Evolutionary conservation across 23 red algal species (phyloP).

Genomic region (Porphyridium purpureum): DNA sequence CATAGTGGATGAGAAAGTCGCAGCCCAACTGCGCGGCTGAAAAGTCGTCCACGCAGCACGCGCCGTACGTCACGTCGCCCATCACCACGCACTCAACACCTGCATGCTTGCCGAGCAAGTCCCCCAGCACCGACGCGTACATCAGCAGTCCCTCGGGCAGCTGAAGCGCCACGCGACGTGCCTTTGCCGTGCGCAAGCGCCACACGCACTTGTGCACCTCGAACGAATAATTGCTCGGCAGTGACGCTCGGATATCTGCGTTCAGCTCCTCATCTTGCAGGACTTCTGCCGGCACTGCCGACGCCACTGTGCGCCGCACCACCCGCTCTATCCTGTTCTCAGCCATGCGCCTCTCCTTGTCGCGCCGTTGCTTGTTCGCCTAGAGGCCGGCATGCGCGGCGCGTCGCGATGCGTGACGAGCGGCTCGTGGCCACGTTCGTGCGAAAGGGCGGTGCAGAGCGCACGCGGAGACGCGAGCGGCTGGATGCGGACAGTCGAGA

Average conservation of each 20-base stretch:
- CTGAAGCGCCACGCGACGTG: conserved; percentile 62
- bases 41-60: conserved; percentile 93
- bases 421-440: no score
- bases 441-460: no score
- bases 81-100: conserved; percentile 30
- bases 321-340: no score
- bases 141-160: conserved; percentile 86
- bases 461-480: no score
- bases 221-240: conserved; percentile 61
- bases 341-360: no score
- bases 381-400: no score
- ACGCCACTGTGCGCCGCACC: background rate
- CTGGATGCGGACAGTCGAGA: no score
- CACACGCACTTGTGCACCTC: conserved; percentile 52
- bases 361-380: no score
- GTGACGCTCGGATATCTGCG: conserved; percentile 3
- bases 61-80: conserved; percentile 94
- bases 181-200: conserved; percentile 37
- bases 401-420: no score
- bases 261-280: conserved; percentile 16
- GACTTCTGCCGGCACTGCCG: conserved; percentile 20
- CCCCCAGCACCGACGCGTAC: conserved; percentile 51
- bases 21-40: conserved; percentile 49
- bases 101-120: conserved; percentile 37
- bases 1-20: conserved; percentile 90